phyloP scores from a whole-genome alignment of 352 stramenopile genomes.

The Phytophthora sp. region DNA sequence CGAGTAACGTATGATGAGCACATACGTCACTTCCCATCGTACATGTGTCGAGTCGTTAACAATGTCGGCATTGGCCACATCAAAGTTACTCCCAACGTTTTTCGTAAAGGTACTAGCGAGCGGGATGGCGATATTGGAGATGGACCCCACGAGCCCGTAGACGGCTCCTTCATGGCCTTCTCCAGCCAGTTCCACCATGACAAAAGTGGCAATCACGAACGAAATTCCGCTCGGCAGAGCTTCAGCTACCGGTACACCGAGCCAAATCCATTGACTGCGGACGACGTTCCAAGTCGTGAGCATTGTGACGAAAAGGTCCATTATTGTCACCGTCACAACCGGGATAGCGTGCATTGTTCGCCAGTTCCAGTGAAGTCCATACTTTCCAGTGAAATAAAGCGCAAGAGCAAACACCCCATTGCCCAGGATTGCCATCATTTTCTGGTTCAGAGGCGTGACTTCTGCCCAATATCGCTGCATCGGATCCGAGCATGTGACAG shows the following conservation, averaged over 20 bases:
- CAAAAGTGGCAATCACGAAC: conserved; percentile 48
- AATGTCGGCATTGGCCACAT: conserved; percentile 51
- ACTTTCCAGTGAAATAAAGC: conserved; percentile 42
- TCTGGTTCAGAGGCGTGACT: conserved; percentile 40
- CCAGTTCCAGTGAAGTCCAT: conserved; percentile 47
- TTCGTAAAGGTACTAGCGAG: conserved; percentile 47
- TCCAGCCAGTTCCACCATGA: conserved; percentile 51
- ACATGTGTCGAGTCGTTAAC: conserved; percentile 35
- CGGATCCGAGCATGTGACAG: conserved; percentile 25
- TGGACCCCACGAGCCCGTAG: conserved; percentile 47
- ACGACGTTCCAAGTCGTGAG: conserved; percentile 45
- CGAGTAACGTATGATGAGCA: conserved; percentile 45
- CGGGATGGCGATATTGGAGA: conserved; percentile 45
- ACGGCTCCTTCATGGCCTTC: conserved; percentile 50
- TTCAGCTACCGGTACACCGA: conserved; percentile 40
- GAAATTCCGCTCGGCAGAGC: conserved; percentile 41
- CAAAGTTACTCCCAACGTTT: conserved; percentile 41
- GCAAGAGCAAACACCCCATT: conserved; percentile 35
- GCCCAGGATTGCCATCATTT: conserved; percentile 39
- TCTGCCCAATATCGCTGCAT: conserved; percentile 40
- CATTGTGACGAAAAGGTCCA: conserved; percentile 39
- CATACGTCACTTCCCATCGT: conserved; percentile 47
- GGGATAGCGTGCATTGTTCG: conserved; percentile 33
- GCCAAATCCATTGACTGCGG: conserved; percentile 58
- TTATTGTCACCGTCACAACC: conserved; percentile 30